Evolutionary conservation across 129 eudicot species (phyloP).

Genomic region (Deinandra increscens): DNA sequence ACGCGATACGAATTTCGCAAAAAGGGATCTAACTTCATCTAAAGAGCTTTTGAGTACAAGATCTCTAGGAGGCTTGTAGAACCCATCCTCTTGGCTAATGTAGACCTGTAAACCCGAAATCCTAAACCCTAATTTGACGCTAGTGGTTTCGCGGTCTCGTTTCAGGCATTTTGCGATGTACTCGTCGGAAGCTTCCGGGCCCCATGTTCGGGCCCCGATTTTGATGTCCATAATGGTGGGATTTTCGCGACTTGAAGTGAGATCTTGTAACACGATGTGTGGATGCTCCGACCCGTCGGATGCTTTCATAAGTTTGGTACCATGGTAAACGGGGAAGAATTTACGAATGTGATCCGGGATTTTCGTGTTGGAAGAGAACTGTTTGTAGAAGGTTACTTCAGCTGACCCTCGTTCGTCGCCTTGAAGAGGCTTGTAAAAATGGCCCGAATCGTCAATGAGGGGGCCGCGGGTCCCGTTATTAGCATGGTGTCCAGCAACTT

Average conservation of each 20-base stretch:
- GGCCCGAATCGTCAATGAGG: conserved; percentile 68
- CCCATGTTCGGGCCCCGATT: conserved; percentile 83
- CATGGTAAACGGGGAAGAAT: conserved; percentile 69
- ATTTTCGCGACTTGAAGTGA: conserved; percentile 33
- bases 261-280: conserved; percentile 72
- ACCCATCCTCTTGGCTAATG: conserved; percentile 43
- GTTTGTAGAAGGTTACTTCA: conserved; percentile 59
- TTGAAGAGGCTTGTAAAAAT: conserved; percentile 89
- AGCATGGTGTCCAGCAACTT: conserved; percentile 94
- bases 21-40: conserved; percentile 46
- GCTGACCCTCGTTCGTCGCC: conserved; percentile 59
- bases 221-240: conserved; percentile 82
- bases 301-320: conserved; percentile 64
- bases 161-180: conserved; percentile 60
- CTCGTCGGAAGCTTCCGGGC: conserved; percentile 54
- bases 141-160: conserved; percentile 61
- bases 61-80: conserved; percentile 62
- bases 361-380: conserved; percentile 42
- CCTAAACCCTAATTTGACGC: conserved; percentile 59
- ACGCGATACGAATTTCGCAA: conserved; percentile 62
- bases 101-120: conserved; percentile 65
- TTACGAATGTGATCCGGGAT: conserved; percentile 48
- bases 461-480: conserved; percentile 62
- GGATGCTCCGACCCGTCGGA: conserved; percentile 66
- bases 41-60: conserved; percentile 32